These are phyloP conservation scores for Candida koratica DNA, from an alignment of 805 yeast genomes.

Conservation along the genomic window DNA sequence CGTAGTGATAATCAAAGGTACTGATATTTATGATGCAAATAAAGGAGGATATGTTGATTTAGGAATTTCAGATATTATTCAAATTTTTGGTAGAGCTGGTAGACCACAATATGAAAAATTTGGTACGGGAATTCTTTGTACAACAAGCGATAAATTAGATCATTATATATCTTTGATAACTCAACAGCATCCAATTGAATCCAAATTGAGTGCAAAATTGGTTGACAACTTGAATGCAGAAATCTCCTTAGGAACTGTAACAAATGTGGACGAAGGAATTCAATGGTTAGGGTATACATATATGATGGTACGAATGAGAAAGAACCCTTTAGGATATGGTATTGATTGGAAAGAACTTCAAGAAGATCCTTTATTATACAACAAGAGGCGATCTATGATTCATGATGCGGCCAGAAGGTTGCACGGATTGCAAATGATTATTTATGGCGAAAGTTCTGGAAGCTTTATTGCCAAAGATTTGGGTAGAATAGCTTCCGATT, in stretches of 20 bases:
- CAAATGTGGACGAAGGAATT: constrained; percentile 90
- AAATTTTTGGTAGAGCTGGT: constrained; percentile 99
- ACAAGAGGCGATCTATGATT: constrained; percentile 71
- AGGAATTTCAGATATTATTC: constrained; percentile 95
- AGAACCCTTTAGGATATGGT: constrained; percentile 90
- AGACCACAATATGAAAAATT: constrained; percentile 91
- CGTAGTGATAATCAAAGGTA: constrained; percentile 93
- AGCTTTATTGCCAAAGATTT: constrained; percentile 80
- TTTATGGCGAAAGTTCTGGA: constrained; percentile 80
- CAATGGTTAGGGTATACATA: constrained; percentile 98
- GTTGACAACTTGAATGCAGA: constrained; percentile 96
- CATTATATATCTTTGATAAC: constrained; percentile 86
- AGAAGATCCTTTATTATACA: constrained; percentile 76
- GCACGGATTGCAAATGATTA: constrained; percentile 89
- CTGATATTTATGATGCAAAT: constrained; percentile 91
- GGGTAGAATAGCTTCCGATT: constrained; percentile 93
- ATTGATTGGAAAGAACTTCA: constrained; percentile 81
- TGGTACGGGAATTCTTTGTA: constrained; percentile 91
- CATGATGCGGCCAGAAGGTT: constrained; percentile 74
- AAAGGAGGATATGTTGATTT: constrained; percentile 92
- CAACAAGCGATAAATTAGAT: constrained; percentile 74
- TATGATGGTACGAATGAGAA: constrained; percentile 87
- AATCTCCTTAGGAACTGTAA: constrained; percentile 90
- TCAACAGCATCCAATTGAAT: constrained; percentile 96
- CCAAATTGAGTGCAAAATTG: constrained; percentile 68